Evolutionary conservation across 2,329 filamentous ascomycete genomes (phyloP).

Genomic region (Aschersonia sp.): DNA sequence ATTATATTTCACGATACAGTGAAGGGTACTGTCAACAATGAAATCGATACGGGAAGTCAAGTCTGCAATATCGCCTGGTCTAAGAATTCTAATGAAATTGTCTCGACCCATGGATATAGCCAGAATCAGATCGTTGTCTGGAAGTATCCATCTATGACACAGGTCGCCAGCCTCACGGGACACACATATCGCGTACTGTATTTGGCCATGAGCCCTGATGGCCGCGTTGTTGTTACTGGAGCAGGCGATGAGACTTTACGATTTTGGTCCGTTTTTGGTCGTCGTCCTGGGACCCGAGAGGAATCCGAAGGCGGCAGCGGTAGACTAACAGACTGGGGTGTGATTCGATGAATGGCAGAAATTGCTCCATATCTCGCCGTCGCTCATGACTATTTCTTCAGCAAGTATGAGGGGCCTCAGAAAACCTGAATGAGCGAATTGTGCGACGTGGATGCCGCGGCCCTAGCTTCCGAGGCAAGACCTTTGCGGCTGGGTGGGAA

Average conservation of each 20-base stretch:
- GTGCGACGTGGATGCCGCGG: neutral
- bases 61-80: conserved; percentile 98
- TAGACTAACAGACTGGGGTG: conserved; percentile 63
- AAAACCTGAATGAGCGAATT: neutral
- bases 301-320: conserved; percentile 46
- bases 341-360: conserved; percentile 45
- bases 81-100: conserved; percentile 94
- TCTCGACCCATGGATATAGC: conserved; percentile 91
- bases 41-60: conserved; percentile 91
- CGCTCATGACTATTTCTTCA: no score
- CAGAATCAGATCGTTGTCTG: conserved; percentile 98
- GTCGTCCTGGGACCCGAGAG: conserved; percentile 57
- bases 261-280: conserved; percentile 94
- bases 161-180: conserved; percentile 86
- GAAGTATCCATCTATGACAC: conserved; percentile 98
- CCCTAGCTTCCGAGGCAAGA: no score
- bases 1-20: conserved; percentile 98
- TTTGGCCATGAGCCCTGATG: conserved; percentile 93
- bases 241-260: conserved; percentile 90
- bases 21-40: conserved; percentile 65
- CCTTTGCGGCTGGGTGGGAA: no score
- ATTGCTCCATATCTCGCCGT: neutral
- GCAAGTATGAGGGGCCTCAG: neutral
- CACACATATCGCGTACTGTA: conserved; percentile 96
- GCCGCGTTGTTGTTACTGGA: conserved; percentile 83